Base-by-base conservation (phyloP, 805 yeast genomes). In the Wickerhamiella musiphila region DNA sequence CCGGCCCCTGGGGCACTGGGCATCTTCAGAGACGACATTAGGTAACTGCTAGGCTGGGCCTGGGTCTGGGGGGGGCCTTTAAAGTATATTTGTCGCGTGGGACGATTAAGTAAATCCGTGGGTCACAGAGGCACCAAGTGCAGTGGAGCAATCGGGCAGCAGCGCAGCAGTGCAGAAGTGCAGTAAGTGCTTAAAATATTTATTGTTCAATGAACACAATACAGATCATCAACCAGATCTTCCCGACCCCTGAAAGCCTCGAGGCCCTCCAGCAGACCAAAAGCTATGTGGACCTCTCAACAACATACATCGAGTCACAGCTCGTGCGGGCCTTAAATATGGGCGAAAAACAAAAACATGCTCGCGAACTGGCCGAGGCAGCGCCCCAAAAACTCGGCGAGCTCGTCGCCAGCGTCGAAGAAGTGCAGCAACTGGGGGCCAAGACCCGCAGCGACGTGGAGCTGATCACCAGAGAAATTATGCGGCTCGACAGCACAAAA, bases 1-100 rank as follows among this genome's bases (percentile, higher is more conserved):
- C 94, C 94, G 23, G 93, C 68, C 43, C 79, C 78, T 28, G 96
- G 96, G 31, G 92, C 93, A 45, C 71, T 73, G 22, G 98, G 98
- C 40, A 90, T 61, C 58, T 78, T 78, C 35, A 90, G 63, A 25
- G 45, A 41, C 32, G 94, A 81, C 95, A 86, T 86, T 16, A 10
- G n/a, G 25, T 19, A 19, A 7, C 6, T 7, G 21, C 9, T 19
- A n/a, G n/a, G n/a, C n/a, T n/a, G n/a, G n/a, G n/a, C n/a, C n/a
- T n/a, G n/a, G n/a, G n/a, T n/a, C n/a, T n/a, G n/a, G n/a, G n/a
- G n/a, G n/a, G n/a, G n/a, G n/a, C n/a, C n/a, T n/a, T n/a, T n/a
- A n/a, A n/a, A n/a, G n/a, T n/a, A n/a, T n/a, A n/a, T n/a, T n/a
- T n/a, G n/a, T n/a, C n/a, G n/a, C n/a, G n/a, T n/a, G n/a, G n/a